Evolutionary conservation across 805 yeast species (phyloP), one percentile per base, ranked within the genome.

Genomic region (Ogataea populi-albae): DNA sequence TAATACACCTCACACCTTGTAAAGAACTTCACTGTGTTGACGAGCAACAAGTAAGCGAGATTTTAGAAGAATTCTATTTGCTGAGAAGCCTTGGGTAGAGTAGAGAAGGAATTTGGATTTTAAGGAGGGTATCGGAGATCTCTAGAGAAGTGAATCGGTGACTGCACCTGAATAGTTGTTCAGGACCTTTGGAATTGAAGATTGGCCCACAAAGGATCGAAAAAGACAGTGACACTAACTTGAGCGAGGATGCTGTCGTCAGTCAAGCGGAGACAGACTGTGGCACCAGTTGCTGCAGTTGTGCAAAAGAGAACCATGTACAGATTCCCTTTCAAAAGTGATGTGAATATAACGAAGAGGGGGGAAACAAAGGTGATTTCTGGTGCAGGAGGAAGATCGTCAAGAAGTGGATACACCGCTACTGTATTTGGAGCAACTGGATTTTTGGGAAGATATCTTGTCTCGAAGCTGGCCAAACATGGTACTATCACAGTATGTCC

Each of bases 371-470:
- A 78, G 48, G 59, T 82, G 28, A 61, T 84, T n/a, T 67, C 70
- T 23, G 95, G 95, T 42, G 64, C 75, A 32, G 93, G 94, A 30
- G 95, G 95, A 20, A 71, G 86, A 40, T 81, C 91, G 4, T 84
- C 94, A 19, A 74, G 94, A 66, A 80, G 91, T 6, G 95, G 95
- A 3, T 84, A 79, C 63, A 84, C 89, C 3, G 95, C 89, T 16
- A 84, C 95, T 1, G 93, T 86, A 3, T 86, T 86, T 55, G 95
- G 95, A 7, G 85, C 81, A 23, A 66, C 80, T 30, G 95, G 95
- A 2, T 79, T 81, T 59, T 64, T 86, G 40, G 95, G 95, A 30
- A 75, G 86, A 32, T 74, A 81, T 47, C 61, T 86, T 43, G 73
- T 77, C 14, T 66, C 89, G 23, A 81, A 80, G 54, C 68, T 86